Base-by-base conservation (phyloP, 2,329 filamentous ascomycete species). In the Fusarium udum region DNA sequence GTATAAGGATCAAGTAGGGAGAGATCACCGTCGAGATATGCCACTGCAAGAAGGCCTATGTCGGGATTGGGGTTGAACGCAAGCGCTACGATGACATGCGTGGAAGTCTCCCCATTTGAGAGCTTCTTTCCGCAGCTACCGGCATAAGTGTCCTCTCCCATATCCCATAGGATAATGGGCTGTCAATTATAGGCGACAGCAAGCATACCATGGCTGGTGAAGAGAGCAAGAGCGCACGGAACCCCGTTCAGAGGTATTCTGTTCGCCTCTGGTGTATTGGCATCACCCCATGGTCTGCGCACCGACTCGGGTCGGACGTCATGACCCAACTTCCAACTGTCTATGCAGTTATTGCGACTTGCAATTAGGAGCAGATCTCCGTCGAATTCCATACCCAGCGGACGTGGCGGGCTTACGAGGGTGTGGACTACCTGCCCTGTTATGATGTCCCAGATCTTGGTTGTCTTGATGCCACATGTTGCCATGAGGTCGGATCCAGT, bases 151-250 rank as follows among this genome's bases (percentile, higher is more conserved):
- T 80, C 73, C 49, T 78, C 78, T 46, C 76, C 72, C n/a, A 83
- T 67, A 49, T 83, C 79, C 81, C 80, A 84, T 20, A 83, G 66
- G 11, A 67, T 78, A 46, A 83, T 80, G 8, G 80, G 78, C 34
- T 75, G 66, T 46, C 78, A 72, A 24, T 65, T 75, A 59, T 83
- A 81, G 16, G 79, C 78, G 14, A 80, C 74, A 37, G 81, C 81
- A 31, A 83, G 63, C 75, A 82, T 79, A 42, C 75, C 61, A 45
- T 81, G 78, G 39, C 63, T 72, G 18, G 71, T 52, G 13, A 79
- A 79, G 45, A 83, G 69, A 22, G 80, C 62, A 28, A 80, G 64
- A 26, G 78, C 71, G 36, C 60, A 64, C 13, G 79, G 77, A n/a
- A 64, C 39, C 13, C 71, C 64, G 22, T 59, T 71, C 13, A 64